phyloP scores from a whole-genome alignment of 305 asterid species.

The Stenogyne calaminthoides region DNA sequence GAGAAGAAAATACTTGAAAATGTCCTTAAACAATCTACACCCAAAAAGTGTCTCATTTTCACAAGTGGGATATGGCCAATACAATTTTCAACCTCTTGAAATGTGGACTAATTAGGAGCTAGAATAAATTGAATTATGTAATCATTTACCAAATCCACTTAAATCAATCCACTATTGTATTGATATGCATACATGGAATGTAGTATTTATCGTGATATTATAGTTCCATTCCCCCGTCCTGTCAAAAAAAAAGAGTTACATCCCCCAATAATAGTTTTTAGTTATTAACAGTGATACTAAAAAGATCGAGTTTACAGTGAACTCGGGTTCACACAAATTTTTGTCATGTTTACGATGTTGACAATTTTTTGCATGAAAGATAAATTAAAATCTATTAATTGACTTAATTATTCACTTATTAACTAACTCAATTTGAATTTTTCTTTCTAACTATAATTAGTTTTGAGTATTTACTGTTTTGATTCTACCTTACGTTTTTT shows the following conservation, averaged over 20 bases:
- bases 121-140: constrained; percentile 1
- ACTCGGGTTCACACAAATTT: too few species aligned
- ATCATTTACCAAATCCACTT: background rate
- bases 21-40: constrained; percentile 38
- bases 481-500: constrained; percentile 1
- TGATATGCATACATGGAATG: background rate
- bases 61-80: constrained; percentile 23
- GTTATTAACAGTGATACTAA: too few species aligned
- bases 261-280: too few species aligned
- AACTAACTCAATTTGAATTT: background rate
- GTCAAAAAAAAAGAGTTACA: too few species aligned
- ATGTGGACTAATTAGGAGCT: constrained; percentile 20
- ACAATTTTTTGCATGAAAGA: too few species aligned
- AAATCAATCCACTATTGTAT: background rate
- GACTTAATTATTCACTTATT: background rate
- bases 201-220: background rate
- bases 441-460: background rate
- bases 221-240: too few species aligned
- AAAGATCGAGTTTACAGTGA: too few species aligned
- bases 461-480: background rate
- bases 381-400: background rate
- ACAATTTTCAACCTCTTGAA: constrained; percentile 8
- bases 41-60: constrained; percentile 37
- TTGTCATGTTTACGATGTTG: too few species aligned
- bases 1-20: constrained; percentile 30